phyloP scores from a whole-genome alignment of 2,329 filamentous ascomycete genomes.

The Helotiales sp. region DNA sequence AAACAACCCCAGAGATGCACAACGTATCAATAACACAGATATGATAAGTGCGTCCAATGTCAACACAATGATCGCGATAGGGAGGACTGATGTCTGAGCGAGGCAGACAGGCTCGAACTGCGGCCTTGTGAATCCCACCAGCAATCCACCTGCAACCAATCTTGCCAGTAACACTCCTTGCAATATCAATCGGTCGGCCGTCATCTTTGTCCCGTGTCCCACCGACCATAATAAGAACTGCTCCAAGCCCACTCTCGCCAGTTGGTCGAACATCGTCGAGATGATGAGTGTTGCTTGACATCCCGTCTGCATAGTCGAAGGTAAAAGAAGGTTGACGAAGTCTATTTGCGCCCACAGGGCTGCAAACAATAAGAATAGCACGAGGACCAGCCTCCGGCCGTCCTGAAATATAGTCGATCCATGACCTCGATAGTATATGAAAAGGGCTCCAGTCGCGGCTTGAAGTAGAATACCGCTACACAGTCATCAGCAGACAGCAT shows the following conservation, averaged over 20 bases:
- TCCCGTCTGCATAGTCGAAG: constrained; percentile 16
- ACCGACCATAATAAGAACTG: constrained; percentile 37
- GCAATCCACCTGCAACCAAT: constrained; percentile 30
- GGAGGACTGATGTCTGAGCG: constrained; percentile 30
- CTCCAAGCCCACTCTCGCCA: constrained; percentile 33
- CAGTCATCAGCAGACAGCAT: constrained; percentile 17
- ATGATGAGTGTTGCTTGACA: constrained; percentile 34
- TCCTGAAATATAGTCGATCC: constrained; percentile 34
- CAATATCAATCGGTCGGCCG: constrained; percentile 27
- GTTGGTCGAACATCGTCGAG: constrained; percentile 34
- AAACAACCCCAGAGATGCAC: constrained; percentile 27
- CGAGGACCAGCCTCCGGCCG: constrained; percentile 40
- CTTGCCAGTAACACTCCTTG: constrained; percentile 32
- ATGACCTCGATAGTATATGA: constrained; percentile 34
- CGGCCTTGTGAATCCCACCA: constrained; percentile 35
- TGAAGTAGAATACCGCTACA: constrained; percentile 36
- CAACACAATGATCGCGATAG: constrained; percentile 33
- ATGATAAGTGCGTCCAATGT: constrained; percentile 34
- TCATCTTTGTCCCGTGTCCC: constrained; percentile 30
- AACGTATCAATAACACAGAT: constrained; percentile 27
- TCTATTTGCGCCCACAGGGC: constrained; percentile 35
- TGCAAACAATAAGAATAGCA: constrained; percentile 36
- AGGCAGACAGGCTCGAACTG: constrained; percentile 35
- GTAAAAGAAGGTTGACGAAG: constrained; percentile 34
- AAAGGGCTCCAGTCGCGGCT: constrained; percentile 32